phyloP scores from a whole-genome alignment of 2,329 filamentous ascomycete species.

The Coniochaeta sp. region DNA sequence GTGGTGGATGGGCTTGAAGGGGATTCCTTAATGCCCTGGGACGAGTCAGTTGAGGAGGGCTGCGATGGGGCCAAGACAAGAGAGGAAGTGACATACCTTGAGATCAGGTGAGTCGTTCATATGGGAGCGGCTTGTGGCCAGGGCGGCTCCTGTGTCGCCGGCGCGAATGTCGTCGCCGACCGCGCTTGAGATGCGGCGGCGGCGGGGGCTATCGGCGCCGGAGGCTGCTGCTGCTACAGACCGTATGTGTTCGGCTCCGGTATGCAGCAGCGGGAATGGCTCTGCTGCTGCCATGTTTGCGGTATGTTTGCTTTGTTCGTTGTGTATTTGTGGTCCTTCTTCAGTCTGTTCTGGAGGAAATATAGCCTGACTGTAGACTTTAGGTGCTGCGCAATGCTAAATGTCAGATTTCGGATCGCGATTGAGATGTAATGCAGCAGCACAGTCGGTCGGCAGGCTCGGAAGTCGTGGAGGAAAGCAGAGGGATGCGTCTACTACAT shows the following conservation, averaged over 20 bases:
- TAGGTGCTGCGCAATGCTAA: background rate
- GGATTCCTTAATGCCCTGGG: constrained; percentile 13
- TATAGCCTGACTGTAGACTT: background rate
- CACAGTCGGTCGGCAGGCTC: background rate
- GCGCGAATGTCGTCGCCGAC: constrained; percentile 44
- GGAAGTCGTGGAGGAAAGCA: background rate
- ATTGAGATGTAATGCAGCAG: background rate
- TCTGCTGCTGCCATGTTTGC: constrained; percentile 36
- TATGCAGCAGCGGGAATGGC: constrained; percentile 48
- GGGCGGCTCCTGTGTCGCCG: constrained; percentile 47
- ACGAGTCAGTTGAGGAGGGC: background rate
- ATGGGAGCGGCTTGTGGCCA: constrained; percentile 42
- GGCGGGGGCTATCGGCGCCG: constrained; percentile 28
- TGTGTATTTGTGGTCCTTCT: background rate
- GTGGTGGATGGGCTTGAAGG: constrained; percentile 13
- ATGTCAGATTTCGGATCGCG: background rate
- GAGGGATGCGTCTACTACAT: background rate
- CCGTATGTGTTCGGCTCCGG: constrained; percentile 38
- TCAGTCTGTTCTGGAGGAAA: background rate
- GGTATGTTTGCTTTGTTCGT: background rate
- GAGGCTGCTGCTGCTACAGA: constrained; percentile 18
- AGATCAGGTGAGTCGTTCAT: constrained; percentile 20
- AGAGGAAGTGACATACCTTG: background rate
- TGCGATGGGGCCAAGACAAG: constrained; percentile 4
- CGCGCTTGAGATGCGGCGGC: constrained; percentile 48